Conservation (phyloP, 2,329 filamentous ascomycete genomes). For the Atkinsonella hypoxylon region DNA sequence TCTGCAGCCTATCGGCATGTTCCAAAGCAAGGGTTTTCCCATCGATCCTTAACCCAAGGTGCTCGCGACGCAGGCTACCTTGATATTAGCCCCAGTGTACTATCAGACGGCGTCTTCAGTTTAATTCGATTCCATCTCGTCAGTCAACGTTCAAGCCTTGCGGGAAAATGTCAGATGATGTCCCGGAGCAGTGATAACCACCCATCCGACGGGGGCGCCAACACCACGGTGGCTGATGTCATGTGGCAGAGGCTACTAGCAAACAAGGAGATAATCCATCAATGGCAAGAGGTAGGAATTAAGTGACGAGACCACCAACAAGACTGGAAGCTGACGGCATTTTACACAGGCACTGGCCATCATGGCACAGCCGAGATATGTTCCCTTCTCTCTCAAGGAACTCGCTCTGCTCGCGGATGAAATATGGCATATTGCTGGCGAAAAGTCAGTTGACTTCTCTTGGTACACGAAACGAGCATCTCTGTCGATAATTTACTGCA, state of each 20-base stretch:
- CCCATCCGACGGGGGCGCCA: constrained; percentile 28
- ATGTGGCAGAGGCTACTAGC: constrained; percentile 66
- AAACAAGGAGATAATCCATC: constrained; percentile 59
- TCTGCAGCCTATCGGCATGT: constrained; percentile 69
- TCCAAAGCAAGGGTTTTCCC: constrained; percentile 71
- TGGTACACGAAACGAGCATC: constrained; percentile 67
- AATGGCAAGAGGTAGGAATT: constrained; percentile 69
- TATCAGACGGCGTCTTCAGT: constrained; percentile 69
- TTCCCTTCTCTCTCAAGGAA: constrained; percentile 65
- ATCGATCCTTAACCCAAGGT: constrained; percentile 59
- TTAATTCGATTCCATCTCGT: constrained; percentile 70
- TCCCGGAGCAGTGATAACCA: constrained; percentile 21
- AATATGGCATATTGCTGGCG: constrained; percentile 79
- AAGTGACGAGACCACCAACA: neutral
- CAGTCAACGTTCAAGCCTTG: constrained; percentile 51
- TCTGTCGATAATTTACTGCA: constrained; percentile 50
- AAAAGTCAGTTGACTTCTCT: constrained; percentile 65
- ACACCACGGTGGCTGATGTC: constrained; percentile 55
- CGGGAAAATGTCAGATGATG: constrained; percentile 24
- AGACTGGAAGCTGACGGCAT: neutral
- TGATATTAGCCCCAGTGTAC: constrained; percentile 72
- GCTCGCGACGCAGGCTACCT: constrained; percentile 77
- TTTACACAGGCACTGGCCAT: constrained; percentile 61
- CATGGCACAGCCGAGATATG: constrained; percentile 75
- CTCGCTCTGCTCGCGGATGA: constrained; percentile 78